Base-by-base conservation (phyloP, 306 rosid genomes). In the Ammopiptanthus mongolicus region DNA sequence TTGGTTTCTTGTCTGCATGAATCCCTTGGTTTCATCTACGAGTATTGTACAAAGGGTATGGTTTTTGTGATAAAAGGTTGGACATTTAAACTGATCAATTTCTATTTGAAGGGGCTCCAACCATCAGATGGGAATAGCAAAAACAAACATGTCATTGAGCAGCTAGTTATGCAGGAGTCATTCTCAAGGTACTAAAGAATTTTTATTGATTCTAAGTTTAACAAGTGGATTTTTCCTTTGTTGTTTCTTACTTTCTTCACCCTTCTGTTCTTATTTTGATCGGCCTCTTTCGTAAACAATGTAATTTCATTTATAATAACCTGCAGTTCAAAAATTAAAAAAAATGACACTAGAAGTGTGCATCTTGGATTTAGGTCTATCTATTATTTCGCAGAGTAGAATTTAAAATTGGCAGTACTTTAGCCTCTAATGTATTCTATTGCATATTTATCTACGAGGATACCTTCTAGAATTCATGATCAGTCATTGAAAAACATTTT, bases 151-250 rank as follows among this genome's bases (percentile, higher is more conserved):
- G 18, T 65, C 61, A 90, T 96, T 63, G 98, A 89, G 78, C 87
- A 81, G 81, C 86, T 90, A 64, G 74, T 96, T 55, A 80, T 80
- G 93, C 86, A 83, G 74, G 97, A 90, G 83, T 87, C 92, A 64
- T 96, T 92, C 88, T 87, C 97, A 5, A 90, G 99, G 99, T 96
- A 82, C 65, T 29, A 17, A 67, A 21, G 41, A 79, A 53, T 78
- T 58, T 50, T n/a, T 41, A 29, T 23, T 13, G 36, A 34, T 44
- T 42, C 14, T 69, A 63, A 23, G 11, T 28, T 79, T 65, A 53
- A 61, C 50, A 74, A 5, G 52, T 68, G 77, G 52, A 52, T 41
- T 51, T 60, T 58, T 70, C 66, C 28, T 39, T 50, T 75, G 57
- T 62, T 50, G 61, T 51, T 67, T 74, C 25, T 52, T 63, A 42